Evolutionary conservation across 2,329 filamentous ascomycete species (phyloP).

Genomic region (Aspergillus arachidicola): DNA sequence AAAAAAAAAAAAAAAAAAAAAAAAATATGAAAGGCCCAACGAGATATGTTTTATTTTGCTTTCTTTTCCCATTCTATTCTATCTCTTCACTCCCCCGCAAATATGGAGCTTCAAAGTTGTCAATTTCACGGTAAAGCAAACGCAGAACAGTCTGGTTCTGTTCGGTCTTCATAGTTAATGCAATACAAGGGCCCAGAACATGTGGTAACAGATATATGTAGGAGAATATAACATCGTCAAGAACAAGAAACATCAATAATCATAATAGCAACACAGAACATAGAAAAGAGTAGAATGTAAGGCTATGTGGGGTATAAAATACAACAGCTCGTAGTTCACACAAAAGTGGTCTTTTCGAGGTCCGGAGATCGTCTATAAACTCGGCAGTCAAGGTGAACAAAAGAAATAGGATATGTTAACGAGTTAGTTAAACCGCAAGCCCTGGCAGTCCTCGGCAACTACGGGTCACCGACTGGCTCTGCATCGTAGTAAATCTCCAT

Average conservation of each 20-base stretch:
- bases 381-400: neutral
- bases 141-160: conserved; percentile 13
- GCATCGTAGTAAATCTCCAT: neutral
- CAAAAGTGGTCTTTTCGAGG: neutral
- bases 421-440: neutral
- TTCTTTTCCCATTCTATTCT: neutral
- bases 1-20: no score
- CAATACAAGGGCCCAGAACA: neutral
- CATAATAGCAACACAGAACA: neutral
- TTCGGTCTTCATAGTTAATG: neutral
- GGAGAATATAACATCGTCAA: neutral
- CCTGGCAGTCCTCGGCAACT: neutral
- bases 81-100: neutral
- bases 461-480: neutral
- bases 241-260: neutral
- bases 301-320: conserved; percentile 13
- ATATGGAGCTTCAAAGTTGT: neutral
- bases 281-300: conserved; percentile 1
- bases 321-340: conserved; percentile 13
- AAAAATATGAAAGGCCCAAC: neutral
- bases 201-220: neutral
- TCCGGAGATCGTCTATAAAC: neutral
- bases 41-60: neutral
- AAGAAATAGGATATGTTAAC: neutral
- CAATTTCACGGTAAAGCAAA: neutral